These are phyloP conservation scores for Lactarius psammicola DNA, from an alignment of 768 basidiomycete genomes.

Conservation along the genomic window DNA sequence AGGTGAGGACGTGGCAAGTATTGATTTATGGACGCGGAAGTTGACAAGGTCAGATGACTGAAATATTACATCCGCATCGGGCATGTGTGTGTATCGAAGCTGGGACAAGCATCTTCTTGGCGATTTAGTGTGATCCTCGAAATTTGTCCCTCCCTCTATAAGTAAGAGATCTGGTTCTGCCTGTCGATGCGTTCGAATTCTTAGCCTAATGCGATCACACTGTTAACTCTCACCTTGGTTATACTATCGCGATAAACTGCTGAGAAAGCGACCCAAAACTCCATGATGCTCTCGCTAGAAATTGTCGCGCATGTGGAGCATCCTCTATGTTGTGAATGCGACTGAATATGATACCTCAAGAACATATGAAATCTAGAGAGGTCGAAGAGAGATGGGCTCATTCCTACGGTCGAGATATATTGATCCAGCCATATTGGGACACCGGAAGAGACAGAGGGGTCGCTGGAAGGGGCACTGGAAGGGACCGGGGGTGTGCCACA, in stretches of 20 bases:
- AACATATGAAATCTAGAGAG: not conserved
- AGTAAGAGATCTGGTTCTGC: not conserved
- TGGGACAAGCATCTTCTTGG: no score
- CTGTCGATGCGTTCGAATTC: not conserved
- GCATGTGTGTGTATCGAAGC: not conserved
- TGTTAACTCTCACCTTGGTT: not conserved
- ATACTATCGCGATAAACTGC: not conserved
- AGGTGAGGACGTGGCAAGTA: not conserved
- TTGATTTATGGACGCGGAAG: not conserved
- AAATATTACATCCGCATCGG: conserved; percentile 5
- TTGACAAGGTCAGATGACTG: conserved; percentile 4
- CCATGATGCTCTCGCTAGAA: not conserved
- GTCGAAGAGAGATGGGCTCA: not conserved
- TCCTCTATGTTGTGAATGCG: not conserved
- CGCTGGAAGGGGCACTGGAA: no score
- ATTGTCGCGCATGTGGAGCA: not conserved
- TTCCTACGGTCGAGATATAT: not conserved
- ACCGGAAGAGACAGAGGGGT: no score
- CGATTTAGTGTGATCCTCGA: not conserved
- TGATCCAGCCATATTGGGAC: not conserved
- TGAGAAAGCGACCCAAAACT: conserved; percentile 8
- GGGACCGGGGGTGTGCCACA: not conserved
- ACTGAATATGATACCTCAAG: not conserved
- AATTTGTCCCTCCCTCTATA: not conserved
- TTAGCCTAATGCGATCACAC: not conserved